These are phyloP conservation scores for Magnusiomyces suaveolens DNA, from an alignment of 1,139 yeast genomes.

Conservation along the genomic window DNA sequence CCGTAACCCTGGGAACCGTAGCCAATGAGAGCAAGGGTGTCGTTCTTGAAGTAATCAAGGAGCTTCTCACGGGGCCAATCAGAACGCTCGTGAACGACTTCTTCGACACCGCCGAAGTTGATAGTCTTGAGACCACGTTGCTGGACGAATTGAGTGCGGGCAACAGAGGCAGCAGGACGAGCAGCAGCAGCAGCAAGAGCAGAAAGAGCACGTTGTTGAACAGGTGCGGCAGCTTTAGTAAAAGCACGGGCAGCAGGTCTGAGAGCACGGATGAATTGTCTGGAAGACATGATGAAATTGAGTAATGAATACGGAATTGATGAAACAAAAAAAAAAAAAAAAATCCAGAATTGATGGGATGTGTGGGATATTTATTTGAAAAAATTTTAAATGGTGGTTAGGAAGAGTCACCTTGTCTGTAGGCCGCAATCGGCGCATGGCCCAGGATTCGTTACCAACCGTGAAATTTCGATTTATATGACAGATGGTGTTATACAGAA, in stretches of 20 bases:
- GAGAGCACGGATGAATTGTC: conserved; percentile 26
- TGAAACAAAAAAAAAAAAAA: not conserved
- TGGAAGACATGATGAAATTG: conserved; percentile 21
- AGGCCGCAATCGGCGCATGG: not conserved
- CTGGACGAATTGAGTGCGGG: conserved; percentile 8
- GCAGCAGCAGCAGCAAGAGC: conserved; percentile 20
- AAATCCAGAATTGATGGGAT: not conserved
- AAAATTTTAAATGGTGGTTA: not conserved
- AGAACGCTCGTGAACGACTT: conserved; percentile 93
- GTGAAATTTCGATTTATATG: not conserved
- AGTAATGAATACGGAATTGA: not conserved
- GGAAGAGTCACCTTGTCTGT: not conserved
- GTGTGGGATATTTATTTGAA: not conserved
- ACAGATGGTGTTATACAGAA: not conserved
- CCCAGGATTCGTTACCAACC: not conserved
- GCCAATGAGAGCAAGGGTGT: conserved; percentile 94
- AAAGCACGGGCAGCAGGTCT: conserved; percentile 26
- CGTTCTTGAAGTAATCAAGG: conserved; percentile 92
- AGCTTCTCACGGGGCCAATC: conserved; percentile 99
- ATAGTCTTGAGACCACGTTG: conserved; percentile 90
- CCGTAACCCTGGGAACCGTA: conserved; percentile 99
- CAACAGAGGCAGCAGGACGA: conserved; percentile 13
- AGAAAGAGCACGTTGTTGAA: conserved; percentile 20
- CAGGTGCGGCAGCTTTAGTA: conserved; percentile 22
- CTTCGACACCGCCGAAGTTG: conserved; percentile 93